These are phyloP conservation scores for Castanopsis chinensis DNA, from an alignment of 306 rosid genomes.

Conservation along the genomic window DNA sequence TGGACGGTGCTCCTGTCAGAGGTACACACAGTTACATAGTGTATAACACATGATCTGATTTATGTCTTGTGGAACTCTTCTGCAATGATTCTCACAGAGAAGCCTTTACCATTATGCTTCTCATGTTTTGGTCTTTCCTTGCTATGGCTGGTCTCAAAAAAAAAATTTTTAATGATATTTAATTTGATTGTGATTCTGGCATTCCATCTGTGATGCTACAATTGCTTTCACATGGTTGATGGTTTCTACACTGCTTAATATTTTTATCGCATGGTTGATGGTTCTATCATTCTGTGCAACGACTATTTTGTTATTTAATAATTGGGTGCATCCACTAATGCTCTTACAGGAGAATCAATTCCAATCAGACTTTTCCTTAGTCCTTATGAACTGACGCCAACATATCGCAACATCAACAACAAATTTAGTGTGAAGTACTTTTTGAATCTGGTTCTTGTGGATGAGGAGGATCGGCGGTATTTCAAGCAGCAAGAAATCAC, in stretches of 20 bases:
- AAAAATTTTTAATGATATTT: too few relatives aligned
- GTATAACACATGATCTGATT: background rate
- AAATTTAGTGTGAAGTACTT: conserved; percentile 96
- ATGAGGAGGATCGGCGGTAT: conserved; percentile 96
- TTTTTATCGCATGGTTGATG: background rate
- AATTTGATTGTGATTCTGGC: too few relatives aligned
- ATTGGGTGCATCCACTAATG: background rate
- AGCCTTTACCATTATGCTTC: too few relatives aligned
- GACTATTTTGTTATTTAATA: background rate
- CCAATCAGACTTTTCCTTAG: conserved; percentile 97
- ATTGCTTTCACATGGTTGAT: too few relatives aligned
- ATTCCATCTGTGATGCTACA: too few relatives aligned
- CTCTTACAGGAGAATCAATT: conserved; percentile 85
- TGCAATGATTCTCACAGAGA: background rate
- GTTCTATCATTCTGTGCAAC: background rate
- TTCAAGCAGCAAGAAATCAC: conserved; percentile 99
- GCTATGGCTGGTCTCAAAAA: too few relatives aligned
- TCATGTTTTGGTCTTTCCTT: too few relatives aligned
- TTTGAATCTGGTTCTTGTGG: conserved; percentile 94
- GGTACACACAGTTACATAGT: conserved; percentile 46
- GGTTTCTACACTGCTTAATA: too few relatives aligned
- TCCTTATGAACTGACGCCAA: conserved; percentile 94
- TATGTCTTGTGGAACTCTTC: too few relatives aligned
- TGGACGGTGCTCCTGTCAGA: conserved; percentile 99
- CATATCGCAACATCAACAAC: conserved; percentile 92